phyloP scores from a whole-genome alignment of 2,329 filamentous ascomycete species.

The Cercospora berteroae region DNA sequence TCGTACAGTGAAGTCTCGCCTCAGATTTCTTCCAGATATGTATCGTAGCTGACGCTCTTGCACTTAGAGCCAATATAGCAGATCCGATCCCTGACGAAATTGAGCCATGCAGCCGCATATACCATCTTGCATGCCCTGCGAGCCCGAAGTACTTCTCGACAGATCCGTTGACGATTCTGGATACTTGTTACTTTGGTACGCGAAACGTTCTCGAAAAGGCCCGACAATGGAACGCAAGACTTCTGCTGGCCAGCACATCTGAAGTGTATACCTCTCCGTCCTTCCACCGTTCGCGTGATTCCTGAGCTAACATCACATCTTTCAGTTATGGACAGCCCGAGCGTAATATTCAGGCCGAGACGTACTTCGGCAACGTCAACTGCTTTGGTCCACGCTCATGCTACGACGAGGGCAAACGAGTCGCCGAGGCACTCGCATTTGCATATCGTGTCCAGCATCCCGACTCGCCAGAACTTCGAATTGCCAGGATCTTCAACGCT shows the following conservation, averaged over 20 bases:
- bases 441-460: slow-evolving; percentile 7
- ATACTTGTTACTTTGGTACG: background rate
- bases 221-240: background rate
- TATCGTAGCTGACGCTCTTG: background rate
- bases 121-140: slow-evolving; percentile 2
- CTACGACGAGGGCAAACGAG: slow-evolving; percentile 19
- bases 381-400: slow-evolving; percentile 16
- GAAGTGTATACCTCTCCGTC: background rate
- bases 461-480: background rate
- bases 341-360: slow-evolving; percentile 6
- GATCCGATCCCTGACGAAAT: background rate
- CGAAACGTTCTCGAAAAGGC: background rate
- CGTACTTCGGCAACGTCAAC: slow-evolving; percentile 16
- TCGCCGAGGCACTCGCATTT: slow-evolving; percentile 15
- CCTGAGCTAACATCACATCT: background rate
- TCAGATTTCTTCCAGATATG: no score
- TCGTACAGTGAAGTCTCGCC: background rate
- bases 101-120: background rate
- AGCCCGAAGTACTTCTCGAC: background rate
- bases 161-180: background rate
- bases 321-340: slow-evolving; percentile 3
- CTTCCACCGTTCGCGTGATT: no score
- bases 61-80: background rate
- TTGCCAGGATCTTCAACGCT: background rate
- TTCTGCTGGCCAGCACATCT: background rate